Evolutionary conservation across 1,284 basidiomycete genomes (phyloP).

Genomic region (Dichomitus squalens): DNA sequence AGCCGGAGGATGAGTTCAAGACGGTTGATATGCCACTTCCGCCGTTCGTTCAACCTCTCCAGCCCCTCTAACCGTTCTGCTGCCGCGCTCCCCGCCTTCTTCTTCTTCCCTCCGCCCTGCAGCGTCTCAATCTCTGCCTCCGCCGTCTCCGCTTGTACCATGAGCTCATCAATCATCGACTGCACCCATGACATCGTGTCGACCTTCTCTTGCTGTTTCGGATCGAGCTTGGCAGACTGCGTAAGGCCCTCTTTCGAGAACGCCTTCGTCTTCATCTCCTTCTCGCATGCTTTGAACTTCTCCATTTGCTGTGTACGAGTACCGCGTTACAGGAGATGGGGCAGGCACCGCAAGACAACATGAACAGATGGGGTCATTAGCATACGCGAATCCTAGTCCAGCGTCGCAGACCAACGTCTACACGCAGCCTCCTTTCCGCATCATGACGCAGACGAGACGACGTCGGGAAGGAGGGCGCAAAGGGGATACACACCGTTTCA

Average conservation of each 20-base stretch:
- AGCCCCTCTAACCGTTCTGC: slow-evolving; percentile 82
- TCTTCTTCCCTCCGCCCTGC: slow-evolving; percentile 83
- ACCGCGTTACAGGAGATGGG: slow-evolving; percentile 16
- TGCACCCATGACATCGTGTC: slow-evolving; percentile 90
- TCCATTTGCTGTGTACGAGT: slow-evolving; percentile 91
- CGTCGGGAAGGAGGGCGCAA: background rate
- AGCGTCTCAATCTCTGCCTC: slow-evolving; percentile 96
- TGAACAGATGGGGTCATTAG: slow-evolving; percentile 16
- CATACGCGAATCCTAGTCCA: slow-evolving; percentile 8
- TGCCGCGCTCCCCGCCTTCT: slow-evolving; percentile 63
- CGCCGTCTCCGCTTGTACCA: slow-evolving; percentile 90
- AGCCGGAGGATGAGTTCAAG: slow-evolving; percentile 94
- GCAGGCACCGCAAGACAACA: slow-evolving; percentile 9
- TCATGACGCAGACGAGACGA: slow-evolving; percentile 4
- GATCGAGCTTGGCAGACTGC: slow-evolving; percentile 93
- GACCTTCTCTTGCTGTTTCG: slow-evolving; percentile 95
- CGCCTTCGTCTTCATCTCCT: slow-evolving; percentile 99
- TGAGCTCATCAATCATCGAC: slow-evolving; percentile 87
- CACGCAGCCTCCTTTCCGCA: slow-evolving; percentile 18
- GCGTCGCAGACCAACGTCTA: slow-evolving; percentile 8
- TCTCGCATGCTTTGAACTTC: slow-evolving; percentile 99
- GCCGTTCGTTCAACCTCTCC: slow-evolving; percentile 89
- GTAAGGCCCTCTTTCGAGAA: slow-evolving; percentile 99
- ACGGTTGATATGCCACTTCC: slow-evolving; percentile 94
- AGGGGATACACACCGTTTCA: slow-evolving; percentile 81